Base-by-base conservation (phyloP, 805 yeast species). In the Wickerhamomyces ciferrii region DNA sequence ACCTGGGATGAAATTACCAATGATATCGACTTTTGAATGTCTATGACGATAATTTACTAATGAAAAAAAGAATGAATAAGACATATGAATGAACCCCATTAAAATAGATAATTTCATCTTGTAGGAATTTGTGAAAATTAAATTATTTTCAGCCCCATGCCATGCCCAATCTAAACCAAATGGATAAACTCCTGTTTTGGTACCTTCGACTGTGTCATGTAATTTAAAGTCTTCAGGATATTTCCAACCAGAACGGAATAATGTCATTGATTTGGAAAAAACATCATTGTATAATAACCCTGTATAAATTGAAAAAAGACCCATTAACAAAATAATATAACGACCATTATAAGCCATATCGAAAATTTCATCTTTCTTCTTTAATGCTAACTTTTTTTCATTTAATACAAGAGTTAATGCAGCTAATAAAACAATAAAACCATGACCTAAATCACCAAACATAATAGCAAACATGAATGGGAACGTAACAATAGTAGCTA, bases 371-470 rank as follows among this genome's bases (percentile, higher is more conserved):
- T 89, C 97, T 59, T 91, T 77, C 59, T 84, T 78, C 74, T 82
- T 75, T 42, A 72, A 73, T 21, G 76, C 83, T 44, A 94, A 77
- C 52, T 76, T 74, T 51, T 74, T 76, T 66, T 94, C 99, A 62
- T 85, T 83, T 43, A 81, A 53, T 11, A 94, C 90, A 52, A 94
- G 70, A 27, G 69, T 66, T 44, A 80, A 67, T 1, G 95, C 96
- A 17, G 89, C 87, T 47, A 85, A 65, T 45, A 84, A 76, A 65
- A 94, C 71, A 42, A 94, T 78, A 49, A 90, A 77, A 6, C 99
- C 99, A 70, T 94, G 99, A 15, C 99, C 99, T 48, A 91, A 64
- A 71, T 94, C 99, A 73, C 99, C 99, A 73, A 94, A 94, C 99
- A 94, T 94, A 58, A 94, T 85, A 25, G 99, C 97, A 70, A 94